These are phyloP conservation scores for Colletotrichum viniferum DNA, from an alignment of 2,329 filamentous ascomycete genomes.

Conservation along the genomic window DNA sequence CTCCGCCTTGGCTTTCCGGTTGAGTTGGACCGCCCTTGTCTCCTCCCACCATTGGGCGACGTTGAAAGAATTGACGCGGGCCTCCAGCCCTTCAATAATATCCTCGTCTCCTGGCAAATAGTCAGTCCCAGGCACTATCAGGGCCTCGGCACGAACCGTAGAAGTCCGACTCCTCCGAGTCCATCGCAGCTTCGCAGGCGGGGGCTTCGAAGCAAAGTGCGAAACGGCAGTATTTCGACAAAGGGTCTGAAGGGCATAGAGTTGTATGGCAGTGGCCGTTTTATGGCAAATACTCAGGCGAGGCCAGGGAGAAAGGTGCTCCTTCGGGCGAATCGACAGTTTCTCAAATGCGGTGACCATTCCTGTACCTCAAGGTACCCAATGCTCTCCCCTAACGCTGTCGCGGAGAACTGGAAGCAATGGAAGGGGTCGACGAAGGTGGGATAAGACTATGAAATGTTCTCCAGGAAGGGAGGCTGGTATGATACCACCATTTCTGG, in stretches of 20 bases:
- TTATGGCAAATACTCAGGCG: neutral
- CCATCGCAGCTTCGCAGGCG: neutral
- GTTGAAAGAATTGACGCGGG: constrained; percentile 56
- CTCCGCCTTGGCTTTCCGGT: neutral
- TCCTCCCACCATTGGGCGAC: constrained; percentile 52
- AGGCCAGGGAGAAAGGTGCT: neutral
- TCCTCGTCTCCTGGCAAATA: constrained; percentile 56
- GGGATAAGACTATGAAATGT: neutral
- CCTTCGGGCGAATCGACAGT: neutral
- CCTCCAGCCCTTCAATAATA: constrained; percentile 49
- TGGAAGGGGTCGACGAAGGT: neutral
- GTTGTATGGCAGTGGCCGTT: neutral
- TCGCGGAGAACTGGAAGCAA: neutral
- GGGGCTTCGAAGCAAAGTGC: neutral
- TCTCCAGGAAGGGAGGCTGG: neutral
- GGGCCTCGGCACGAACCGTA: constrained; percentile 21
- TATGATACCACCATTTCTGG: neutral
- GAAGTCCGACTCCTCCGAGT: constrained; percentile 25
- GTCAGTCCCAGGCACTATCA: constrained; percentile 4
- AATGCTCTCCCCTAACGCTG: neutral
- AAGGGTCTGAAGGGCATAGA: neutral
- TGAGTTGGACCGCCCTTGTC: constrained; percentile 23
- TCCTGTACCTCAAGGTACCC: neutral
- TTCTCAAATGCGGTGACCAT: neutral
- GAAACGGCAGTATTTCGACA: neutral